Percentiles rank a stretch among this genome's conserved stretches.
Conservation (phyloP, 306 rosid species). For the Albizia julibrissin region DNA sequence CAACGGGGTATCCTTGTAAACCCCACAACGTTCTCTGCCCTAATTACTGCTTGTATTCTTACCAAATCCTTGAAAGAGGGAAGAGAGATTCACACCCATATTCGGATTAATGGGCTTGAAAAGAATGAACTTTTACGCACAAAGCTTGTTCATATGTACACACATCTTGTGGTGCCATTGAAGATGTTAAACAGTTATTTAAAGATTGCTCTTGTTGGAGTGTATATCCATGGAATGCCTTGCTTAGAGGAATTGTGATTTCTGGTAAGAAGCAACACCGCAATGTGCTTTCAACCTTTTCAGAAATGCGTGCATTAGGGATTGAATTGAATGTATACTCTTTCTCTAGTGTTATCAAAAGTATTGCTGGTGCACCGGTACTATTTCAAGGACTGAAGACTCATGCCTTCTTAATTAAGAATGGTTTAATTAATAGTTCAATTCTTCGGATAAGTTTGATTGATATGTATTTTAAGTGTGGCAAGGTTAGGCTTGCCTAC, state of each 20-base stretch:
- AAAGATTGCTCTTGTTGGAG: conserved; percentile 47
- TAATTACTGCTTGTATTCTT: conserved; percentile 58
- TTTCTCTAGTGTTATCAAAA: conserved; percentile 72
- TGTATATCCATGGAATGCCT: conserved; percentile 66
- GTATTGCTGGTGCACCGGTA: conserved; percentile 72
- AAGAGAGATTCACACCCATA: conserved; percentile 47
- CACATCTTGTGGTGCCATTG: conserved; percentile 50
- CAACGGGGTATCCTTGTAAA: conserved; percentile 59
- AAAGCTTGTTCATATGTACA: conserved; percentile 56
- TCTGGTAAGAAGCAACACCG: conserved; percentile 53
- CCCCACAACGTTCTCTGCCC: conserved; percentile 58
- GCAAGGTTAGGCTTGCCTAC: conserved; percentile 53
- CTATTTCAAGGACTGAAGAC: conserved; percentile 66
- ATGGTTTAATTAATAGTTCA: conserved; percentile 60
- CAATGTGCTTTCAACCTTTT: conserved; percentile 43
- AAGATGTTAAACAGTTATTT: conserved; percentile 52
- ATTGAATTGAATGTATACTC: conserved; percentile 73
- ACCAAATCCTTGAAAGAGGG: conserved; percentile 47
- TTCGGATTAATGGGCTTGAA: conserved; percentile 61
- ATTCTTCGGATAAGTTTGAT: conserved; percentile 51
- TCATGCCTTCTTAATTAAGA: conserved; percentile 73
- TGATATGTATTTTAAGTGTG: conserved; percentile 51
- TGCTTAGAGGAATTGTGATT: conserved; percentile 66
- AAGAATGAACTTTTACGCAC: conserved; percentile 53
- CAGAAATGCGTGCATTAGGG: conserved; percentile 59